These are phyloP conservation scores for Gryganskiella cystojenkinii DNA, from an alignment of 192 early-diverging fungal species.

Conservation along the genomic window DNA sequence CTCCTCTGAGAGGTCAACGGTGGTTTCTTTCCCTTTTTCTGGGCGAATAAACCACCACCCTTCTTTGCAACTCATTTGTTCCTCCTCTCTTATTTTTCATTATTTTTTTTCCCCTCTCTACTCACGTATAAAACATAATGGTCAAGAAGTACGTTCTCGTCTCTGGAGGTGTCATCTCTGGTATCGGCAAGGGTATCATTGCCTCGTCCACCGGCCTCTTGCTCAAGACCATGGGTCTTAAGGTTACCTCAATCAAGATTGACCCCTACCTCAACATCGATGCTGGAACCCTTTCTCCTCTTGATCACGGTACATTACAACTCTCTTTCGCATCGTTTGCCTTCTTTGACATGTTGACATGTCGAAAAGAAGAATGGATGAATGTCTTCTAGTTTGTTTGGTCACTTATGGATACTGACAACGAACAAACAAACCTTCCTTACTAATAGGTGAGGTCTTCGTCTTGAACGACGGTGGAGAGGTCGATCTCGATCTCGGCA, in stretches of 20 bases:
- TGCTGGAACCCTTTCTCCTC: conserved; percentile 94
- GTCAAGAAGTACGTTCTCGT: conserved; percentile 94
- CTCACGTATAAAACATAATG: conserved; percentile 17
- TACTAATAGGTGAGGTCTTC: conserved; percentile 90
- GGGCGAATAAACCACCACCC: conserved; percentile 26
- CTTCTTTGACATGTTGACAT: conserved; percentile 1
- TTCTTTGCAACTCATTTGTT: background rate
- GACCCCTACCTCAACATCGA: conserved; percentile 99
- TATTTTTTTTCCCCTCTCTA: background rate
- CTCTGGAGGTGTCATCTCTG: conserved; percentile 98
- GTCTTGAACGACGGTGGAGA: conserved; percentile 99
- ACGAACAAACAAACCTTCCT: background rate
- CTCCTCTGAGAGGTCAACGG: too few relatives aligned
- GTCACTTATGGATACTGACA: too few relatives aligned
- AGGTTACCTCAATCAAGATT: conserved; percentile 98
- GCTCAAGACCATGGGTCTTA: conserved; percentile 91
- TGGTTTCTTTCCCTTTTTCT: conserved; percentile 46
- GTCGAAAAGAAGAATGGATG: background rate
- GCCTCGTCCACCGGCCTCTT: conserved; percentile 97
- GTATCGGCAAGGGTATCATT: conserved; percentile 99
- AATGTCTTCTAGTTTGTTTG: too few relatives aligned
- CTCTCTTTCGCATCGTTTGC: background rate
- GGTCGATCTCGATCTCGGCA: conserved; percentile 98
- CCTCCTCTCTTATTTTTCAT: background rate
- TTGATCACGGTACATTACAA: conserved; percentile 88